A percentile compares a stretch with the other conserved stretches of the same genome.
Conservation (phyloP, 352 stramenopile genomes). For the Phytophthora rubi region DNA sequence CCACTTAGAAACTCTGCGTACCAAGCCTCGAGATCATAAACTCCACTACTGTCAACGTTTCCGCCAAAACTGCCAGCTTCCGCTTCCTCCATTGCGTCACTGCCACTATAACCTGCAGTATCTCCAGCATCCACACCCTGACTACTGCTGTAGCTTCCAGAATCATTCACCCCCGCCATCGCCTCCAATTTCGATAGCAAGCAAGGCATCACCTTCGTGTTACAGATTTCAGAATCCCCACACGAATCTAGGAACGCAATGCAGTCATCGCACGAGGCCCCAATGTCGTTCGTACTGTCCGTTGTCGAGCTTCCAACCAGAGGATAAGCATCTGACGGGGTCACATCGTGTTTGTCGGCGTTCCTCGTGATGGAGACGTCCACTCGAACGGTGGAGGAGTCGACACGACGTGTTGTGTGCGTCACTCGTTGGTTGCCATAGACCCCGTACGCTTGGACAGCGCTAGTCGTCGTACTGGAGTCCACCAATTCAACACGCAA, state of each 20-base stretch:
- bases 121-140: neutral
- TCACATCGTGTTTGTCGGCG: constrained; percentile 18
- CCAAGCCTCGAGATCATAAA: neutral
- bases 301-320: constrained; percentile 1
- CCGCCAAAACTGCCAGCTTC: neutral
- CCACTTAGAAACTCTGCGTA: neutral
- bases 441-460: constrained; percentile 29
- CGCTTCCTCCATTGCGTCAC: neutral
- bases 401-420: constrained; percentile 21
- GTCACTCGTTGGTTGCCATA: constrained; percentile 42
- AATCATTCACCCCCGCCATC: neutral
- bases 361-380: constrained; percentile 32
- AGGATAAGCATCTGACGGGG: constrained; percentile 35
- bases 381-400: constrained; percentile 27
- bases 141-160: neutral
- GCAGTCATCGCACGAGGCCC: constrained; percentile 16
- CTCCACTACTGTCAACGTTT: neutral
- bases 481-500: constrained; percentile 19
- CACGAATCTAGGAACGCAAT: constrained; percentile 17
- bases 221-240: constrained; percentile 12
- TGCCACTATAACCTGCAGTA: neutral
- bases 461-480: constrained; percentile 7
- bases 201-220: constrained; percentile 16
- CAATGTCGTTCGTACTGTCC: constrained; percentile 1
- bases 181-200: constrained; percentile 19